Percentiles rank a stretch among this genome's conserved stretches.
Conservation (phyloP, 2,329 filamentous ascomycete species). For the Xylaria digitata region DNA sequence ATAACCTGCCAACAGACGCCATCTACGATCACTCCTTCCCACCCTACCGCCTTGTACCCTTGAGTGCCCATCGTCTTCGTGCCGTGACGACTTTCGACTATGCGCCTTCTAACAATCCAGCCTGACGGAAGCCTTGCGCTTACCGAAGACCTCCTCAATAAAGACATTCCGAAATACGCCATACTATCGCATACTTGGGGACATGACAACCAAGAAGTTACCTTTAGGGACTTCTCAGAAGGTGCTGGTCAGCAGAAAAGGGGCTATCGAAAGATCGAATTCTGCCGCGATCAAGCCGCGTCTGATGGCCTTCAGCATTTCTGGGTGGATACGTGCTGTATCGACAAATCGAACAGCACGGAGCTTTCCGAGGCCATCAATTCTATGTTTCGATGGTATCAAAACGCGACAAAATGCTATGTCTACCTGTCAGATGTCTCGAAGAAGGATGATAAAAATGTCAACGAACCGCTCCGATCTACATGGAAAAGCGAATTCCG, state of each 20-base stretch:
- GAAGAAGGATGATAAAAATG: not conserved
- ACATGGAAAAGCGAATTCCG: constrained; percentile 12
- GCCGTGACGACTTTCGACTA: too few species aligned
- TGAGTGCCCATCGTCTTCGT: too few species aligned
- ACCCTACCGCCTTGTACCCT: too few species aligned
- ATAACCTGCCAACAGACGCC: too few species aligned
- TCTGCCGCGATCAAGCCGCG: constrained; percentile 12
- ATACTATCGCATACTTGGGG: too few species aligned
- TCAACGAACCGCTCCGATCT: constrained; percentile 8
- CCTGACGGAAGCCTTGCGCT: too few species aligned
- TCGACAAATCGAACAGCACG: constrained; percentile 3
- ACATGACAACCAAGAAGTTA: too few species aligned
- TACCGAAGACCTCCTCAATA: too few species aligned
- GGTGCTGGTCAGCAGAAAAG: not conserved
- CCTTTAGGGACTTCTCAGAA: not conserved
- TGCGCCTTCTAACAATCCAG: too few species aligned
- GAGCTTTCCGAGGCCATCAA: constrained; percentile 4
- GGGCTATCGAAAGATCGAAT: not conserved
- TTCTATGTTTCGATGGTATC: constrained; percentile 26
- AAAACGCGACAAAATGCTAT: constrained; percentile 19
- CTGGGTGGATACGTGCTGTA: constrained; percentile 20
- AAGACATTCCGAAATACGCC: too few species aligned
- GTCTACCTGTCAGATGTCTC: constrained; percentile 26
- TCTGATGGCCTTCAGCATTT: constrained; percentile 9
- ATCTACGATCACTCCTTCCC: too few species aligned